Evolutionary conservation across 192 early-diverging fungal genomes (phyloP), one percentile per base, ranked within the genome.

Genomic region (Linnemannia exigua): DNA sequence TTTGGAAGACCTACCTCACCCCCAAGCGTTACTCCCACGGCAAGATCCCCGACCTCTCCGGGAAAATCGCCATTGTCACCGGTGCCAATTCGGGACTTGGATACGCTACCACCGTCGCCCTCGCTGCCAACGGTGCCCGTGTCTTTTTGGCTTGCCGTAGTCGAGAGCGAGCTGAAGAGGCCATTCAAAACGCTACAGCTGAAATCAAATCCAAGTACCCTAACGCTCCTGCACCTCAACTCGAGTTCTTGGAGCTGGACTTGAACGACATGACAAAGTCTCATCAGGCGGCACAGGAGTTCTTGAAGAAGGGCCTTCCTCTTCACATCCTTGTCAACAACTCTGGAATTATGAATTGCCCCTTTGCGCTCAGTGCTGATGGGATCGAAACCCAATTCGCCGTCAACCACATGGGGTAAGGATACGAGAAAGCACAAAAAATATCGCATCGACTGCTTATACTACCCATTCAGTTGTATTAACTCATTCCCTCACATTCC

Each of bases 291-390:
- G 89, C 89, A 11, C 77, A 90, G n/a, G 67, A 67, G 41, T 89
- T 89, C 48, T 14, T 90, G 12, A 50, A 41, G 19, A 74, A 46
- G 47, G 68, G 69, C 11, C 72, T 91, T 5, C 90, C 90, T 0
- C 77, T 91, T 22, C 90, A 91, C 48, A 91, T 90, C 66, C 74
- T 90, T 12, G 48, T 88, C 48, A 87, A 88, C 67, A 88, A 88
- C 63, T 73, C 78, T 35, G 87, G 81, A 22, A 87, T 85, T 37
- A 75, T 79, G 81, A 75, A 70, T 25, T 70, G 54, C 9, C 77
- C 85, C 0, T 87, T 37, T 19, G 20, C 46, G 1, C 75, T 87
- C 63, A 84, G 63, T 31, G 76, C 51, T 16, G 87, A 88, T 73
- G 87, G 87, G 0, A 88, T 88, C 44, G 87, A 88, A 50, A 44